These are phyloP conservation scores for Penicillium digitatum DNA, from an alignment of 2,329 filamentous ascomycete genomes.

Conservation along the genomic window DNA sequence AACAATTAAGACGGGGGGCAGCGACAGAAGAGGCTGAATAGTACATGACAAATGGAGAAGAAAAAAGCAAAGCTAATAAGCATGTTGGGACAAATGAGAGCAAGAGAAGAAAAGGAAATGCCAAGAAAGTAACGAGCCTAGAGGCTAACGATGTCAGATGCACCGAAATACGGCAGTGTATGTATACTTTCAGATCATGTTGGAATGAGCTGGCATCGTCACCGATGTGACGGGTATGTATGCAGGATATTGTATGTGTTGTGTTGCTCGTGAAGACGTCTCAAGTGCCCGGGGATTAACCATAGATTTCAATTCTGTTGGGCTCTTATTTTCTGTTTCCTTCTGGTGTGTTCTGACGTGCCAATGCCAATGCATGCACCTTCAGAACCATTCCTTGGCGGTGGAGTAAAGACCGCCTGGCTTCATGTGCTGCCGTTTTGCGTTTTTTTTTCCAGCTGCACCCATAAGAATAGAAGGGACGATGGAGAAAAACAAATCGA, in stretches of 20 bases:
- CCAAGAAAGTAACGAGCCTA: not conserved
- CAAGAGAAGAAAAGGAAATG: not conserved
- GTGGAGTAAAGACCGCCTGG: not conserved
- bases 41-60: not conserved
- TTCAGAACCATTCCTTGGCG: not conserved
- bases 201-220: not conserved
- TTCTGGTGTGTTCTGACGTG: not conserved
- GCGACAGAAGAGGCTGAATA: not conserved
- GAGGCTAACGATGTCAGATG: not conserved
- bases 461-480: slow-evolving; percentile 21
- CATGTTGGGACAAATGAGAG: not conserved
- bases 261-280: slow-evolving; percentile 15
- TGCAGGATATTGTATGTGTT: slow-evolving; percentile 16
- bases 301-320: slow-evolving; percentile 8
- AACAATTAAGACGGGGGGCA: not conserved
- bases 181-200: not conserved
- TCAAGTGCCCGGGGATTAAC: slow-evolving; percentile 4
- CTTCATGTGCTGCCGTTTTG: slow-evolving; percentile 1
- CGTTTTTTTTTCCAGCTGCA: slow-evolving; percentile 1
- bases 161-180: not conserved
- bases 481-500: slow-evolving; percentile 16
- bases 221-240: slow-evolving; percentile 10
- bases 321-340: slow-evolving; percentile 8
- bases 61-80: slow-evolving; percentile 1
- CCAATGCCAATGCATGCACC: slow-evolving; percentile 1